Evolutionary conservation across 2,329 filamentous ascomycete genomes (phyloP), one percentile per base, ranked within the genome.

Genomic region (Pseudopyricularia javanii): DNA sequence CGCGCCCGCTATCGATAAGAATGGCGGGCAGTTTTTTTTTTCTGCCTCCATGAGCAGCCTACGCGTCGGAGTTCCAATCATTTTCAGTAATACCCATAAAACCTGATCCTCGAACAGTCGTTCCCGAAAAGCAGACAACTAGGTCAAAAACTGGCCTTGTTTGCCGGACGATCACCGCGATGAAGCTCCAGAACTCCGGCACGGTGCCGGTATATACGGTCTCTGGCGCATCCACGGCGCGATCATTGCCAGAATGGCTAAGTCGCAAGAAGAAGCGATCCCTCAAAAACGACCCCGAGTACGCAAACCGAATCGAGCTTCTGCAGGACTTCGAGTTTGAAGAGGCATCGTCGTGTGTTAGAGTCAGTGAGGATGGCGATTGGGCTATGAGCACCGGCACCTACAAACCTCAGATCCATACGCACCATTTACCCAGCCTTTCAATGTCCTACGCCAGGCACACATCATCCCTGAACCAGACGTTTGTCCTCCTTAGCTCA

Each of bases 301-400:
- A 91, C 69, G 85, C 91, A 57, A 95, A 90, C 67, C 86, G 93
- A 59, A 85, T 98, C 60, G 93, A 98, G 68, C 76, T 98, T 54
- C 78, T 98, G 35, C 93, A 98, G 63, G 93, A 98, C 65, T 98
- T 98, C 67, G 91, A 94, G 64, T 97, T 98, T 62, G 91, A 96
- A 26, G 65, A 66, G 50, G 62, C 94, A 40, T 95, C 90, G 64
- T 82, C 85, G 59, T 96, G 91, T 65, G 82, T 98, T 57, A 81
- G 89, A 50, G 81, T 93, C 57, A 95, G 88, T 61, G 91, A 95
- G 54, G 93, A 98, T 79, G 91, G 91, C 49, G 85, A 97, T 65
- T 98, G 93, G 91, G 82, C 93, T 40, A 93, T 96, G 88, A 94
- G 88, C 62, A 94, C 91, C 51, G 90, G 89, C 72, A 84, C 80